Conservation (phyloP, 306 rosid genomes). For the Castanea crenata region DNA sequence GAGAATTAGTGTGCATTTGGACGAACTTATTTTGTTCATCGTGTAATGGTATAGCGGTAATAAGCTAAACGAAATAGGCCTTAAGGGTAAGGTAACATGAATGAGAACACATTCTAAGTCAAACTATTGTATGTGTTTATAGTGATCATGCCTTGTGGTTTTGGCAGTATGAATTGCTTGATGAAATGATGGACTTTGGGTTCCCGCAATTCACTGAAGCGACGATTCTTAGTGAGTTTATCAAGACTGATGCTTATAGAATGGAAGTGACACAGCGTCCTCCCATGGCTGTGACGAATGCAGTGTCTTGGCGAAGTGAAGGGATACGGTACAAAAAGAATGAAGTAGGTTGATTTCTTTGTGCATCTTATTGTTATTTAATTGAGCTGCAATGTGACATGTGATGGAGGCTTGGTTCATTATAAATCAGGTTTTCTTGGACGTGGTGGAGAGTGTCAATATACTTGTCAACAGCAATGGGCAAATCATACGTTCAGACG, state of each 20-base stretch:
- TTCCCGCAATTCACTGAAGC: constrained; percentile 97
- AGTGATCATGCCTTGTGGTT: constrained; percentile 10
- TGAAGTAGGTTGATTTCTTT: constrained; percentile 51
- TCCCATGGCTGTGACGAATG: constrained; percentile 99
- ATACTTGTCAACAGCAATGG: constrained; percentile 99
- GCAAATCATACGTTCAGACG: constrained; percentile 94
- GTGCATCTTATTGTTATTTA: not conserved
- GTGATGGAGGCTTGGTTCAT: not conserved
- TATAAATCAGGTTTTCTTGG: constrained; percentile 81
- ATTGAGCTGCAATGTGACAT: not conserved
- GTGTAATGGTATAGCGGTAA: too few relatives aligned
- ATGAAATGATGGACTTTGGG: constrained; percentile 98
- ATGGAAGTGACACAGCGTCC: constrained; percentile 98
- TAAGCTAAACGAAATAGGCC: too few relatives aligned
- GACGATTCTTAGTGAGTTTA: constrained; percentile 91
- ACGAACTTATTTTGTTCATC: too few relatives aligned
- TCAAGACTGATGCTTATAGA: constrained; percentile 98
- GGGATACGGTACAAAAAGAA: constrained; percentile 94
- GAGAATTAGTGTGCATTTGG: constrained; percentile 5
- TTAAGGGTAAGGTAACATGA: too few relatives aligned
- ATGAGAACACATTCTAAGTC: too few relatives aligned
- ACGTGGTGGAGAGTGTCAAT: constrained; percentile 99
- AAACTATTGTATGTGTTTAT: too few relatives aligned
- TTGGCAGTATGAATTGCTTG: constrained; percentile 90
- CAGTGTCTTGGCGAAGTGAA: constrained; percentile 99